phyloP scores from a whole-genome alignment of 2,329 filamentous ascomycete genomes.

The Paraconiothyrium sp. region DNA sequence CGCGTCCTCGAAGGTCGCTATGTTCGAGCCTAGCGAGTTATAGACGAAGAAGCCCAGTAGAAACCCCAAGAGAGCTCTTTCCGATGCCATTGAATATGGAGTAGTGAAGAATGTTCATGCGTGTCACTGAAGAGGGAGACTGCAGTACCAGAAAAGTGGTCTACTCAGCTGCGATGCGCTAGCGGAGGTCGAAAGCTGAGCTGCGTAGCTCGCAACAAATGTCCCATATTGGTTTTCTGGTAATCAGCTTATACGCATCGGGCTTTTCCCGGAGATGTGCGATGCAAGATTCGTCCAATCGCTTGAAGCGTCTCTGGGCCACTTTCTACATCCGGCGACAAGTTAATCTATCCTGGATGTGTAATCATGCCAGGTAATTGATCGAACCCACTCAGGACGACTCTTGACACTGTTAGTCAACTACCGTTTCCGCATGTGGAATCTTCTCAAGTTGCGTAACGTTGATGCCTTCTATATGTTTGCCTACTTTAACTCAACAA shows the following conservation, averaged over 20 bases:
- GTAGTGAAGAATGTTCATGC: background rate
- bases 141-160: background rate
- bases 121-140: too few relatives aligned
- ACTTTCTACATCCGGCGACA: background rate
- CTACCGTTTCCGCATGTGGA: too few relatives aligned
- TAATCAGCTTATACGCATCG: background rate
- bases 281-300: background rate
- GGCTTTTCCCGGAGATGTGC: background rate
- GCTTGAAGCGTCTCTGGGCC: background rate
- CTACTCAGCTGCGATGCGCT: background rate
- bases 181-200: background rate
- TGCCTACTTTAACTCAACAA: background rate
- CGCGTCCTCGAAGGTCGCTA: slow-evolving; percentile 24
- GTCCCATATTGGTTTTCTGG: background rate
- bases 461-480: background rate
- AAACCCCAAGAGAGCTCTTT: background rate
- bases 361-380: background rate
- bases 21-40: slow-evolving; percentile 1
- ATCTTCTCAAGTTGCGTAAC: background rate
- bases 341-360: slow-evolving; percentile 1
- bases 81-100: background rate
- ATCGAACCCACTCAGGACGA: background rate
- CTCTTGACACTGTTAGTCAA: background rate
- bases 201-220: background rate
- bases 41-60: background rate